Base-by-base conservation (phyloP, 2,329 filamentous ascomycete genomes). In the Clarireedia homoeocarpa region DNA sequence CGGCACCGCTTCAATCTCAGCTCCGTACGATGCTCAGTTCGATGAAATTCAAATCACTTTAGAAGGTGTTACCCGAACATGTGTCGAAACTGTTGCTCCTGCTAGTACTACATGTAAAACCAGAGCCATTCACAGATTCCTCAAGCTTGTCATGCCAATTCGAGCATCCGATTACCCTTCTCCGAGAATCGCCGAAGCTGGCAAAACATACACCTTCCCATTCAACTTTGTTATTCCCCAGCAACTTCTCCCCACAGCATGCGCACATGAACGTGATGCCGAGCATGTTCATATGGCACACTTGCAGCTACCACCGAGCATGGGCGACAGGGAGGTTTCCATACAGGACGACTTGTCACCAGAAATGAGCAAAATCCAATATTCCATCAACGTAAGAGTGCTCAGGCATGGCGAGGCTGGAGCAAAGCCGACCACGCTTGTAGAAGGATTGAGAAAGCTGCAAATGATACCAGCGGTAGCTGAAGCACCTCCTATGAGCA, bases 161-260 rank as follows among this genome's bases (percentile, higher is more conserved):
- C 50, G 54, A 45, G 62, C 67, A 27, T 58, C 59, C 9, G 55
- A 61, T 1, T 69, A 69, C 50, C 65, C 67, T 40, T 63, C 63
- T 46, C 63, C 62, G 48, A 56, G 65, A 53, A 58, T 69, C 36
- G 64, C 63, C 17, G 66, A 67, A 52, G 64, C 65, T 20, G 67
- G 67, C 5, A 59, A 58, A 20, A 69, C 63, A 10, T 66, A 68
- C 44, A 63, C 50, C 5, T 68, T 69, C 24, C 61, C 65, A 2
- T 69, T 66, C 61, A 65, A 69, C 57, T 70, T 70, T 54, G 67
- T 66, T 10, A 59, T 70, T 44, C 68, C 68, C 1, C 59, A 65
- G 14, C 66, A 62, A 20, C 61, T 70, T 7, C 63, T 70, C 27
- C 67, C 66, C 2, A 58, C 59, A 44, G 61, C 64, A 14, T 70